Evolutionary conservation across 441 rosid genomes (phyloP).

Genomic region (Gossypium schwendimanii): DNA sequence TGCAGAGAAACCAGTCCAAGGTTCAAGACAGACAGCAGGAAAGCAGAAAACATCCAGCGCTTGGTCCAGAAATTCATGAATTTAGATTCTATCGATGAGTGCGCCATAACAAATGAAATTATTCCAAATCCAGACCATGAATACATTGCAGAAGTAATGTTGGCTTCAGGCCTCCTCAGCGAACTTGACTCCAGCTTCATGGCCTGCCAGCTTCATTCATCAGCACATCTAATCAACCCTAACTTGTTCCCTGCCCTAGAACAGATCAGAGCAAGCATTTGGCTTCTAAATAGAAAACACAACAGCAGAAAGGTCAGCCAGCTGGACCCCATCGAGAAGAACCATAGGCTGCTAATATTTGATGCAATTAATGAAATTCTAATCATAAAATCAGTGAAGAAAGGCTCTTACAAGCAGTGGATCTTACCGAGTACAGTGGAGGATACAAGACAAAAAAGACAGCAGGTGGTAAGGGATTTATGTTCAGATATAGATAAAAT

Average conservation of each 20-base stretch:
- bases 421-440: slow-evolving; percentile 19
- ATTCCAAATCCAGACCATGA: slow-evolving; percentile 47
- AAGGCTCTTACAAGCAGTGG: slow-evolving; percentile 31
- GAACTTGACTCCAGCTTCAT: slow-evolving; percentile 39
- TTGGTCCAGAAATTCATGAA: slow-evolving; percentile 18
- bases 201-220: slow-evolving; percentile 43
- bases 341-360: slow-evolving; percentile 60
- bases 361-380: slow-evolving; percentile 72
- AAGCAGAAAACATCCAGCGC: slow-evolving; percentile 24
- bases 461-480: slow-evolving; percentile 48
- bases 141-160: slow-evolving; percentile 62
- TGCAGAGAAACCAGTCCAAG: slow-evolving; percentile 25
- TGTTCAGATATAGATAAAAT: slow-evolving; percentile 62
- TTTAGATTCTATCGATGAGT: slow-evolving; percentile 24
- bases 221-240: slow-evolving; percentile 53
- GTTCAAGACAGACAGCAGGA: slow-evolving; percentile 28
- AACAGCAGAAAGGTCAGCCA: slow-evolving; percentile 22
- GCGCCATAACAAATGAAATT: slow-evolving; percentile 17
- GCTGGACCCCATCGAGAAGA: slow-evolving; percentile 30
- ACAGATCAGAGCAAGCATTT: slow-evolving; percentile 36
- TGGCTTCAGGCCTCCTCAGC: slow-evolving; percentile 56
- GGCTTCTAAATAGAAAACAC: slow-evolving; percentile 24
- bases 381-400: slow-evolving; percentile 31
- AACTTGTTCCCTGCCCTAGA: slow-evolving; percentile 55
- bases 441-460: slow-evolving; percentile 28